phyloP scores from a whole-genome alignment of 208 protist species.

The Leptomonas seymouri region DNA sequence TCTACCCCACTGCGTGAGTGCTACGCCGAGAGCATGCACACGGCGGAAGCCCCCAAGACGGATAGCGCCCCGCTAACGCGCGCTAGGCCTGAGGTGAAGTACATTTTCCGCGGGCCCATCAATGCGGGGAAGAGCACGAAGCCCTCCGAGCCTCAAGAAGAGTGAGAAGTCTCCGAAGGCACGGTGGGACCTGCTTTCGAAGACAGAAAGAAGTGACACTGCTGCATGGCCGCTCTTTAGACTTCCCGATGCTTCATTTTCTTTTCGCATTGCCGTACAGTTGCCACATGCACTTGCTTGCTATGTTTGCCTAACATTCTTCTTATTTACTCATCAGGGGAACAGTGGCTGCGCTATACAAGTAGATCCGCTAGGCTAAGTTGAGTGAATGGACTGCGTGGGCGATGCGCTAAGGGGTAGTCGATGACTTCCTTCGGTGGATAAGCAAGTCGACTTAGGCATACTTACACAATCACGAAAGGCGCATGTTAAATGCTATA shows the following conservation, averaged over 20 bases:
- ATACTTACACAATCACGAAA: background rate
- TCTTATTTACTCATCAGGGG: conserved; percentile 4
- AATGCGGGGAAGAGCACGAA: conserved; percentile 25
- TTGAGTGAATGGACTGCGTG: background rate
- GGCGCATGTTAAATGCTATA: background rate
- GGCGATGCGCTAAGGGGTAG: background rate
- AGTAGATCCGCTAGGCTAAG: conserved; percentile 17
- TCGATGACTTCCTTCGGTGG: background rate
- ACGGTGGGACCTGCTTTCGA: too few relatives aligned
- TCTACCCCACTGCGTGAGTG: conserved; percentile 69
- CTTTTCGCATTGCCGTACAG: background rate
- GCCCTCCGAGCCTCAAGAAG: background rate
- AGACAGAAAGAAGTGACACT: too few relatives aligned
- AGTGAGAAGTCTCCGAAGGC: too few relatives aligned
- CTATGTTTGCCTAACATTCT: background rate
- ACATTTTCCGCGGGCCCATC: conserved; percentile 73
- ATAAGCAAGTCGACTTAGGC: background rate
- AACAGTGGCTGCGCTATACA: too few relatives aligned
- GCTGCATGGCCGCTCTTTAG: too few relatives aligned
- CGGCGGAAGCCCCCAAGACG: conserved; percentile 50
- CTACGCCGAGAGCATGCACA: conserved; percentile 57
- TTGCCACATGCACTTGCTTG: conserved; percentile 24
- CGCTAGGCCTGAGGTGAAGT: conserved; percentile 80
- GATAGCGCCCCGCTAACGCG: conserved; percentile 63
- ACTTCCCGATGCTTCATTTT: background rate